phyloP scores from a whole-genome alignment of 148 eudicot genomes.

The Rheum nobile region DNA sequence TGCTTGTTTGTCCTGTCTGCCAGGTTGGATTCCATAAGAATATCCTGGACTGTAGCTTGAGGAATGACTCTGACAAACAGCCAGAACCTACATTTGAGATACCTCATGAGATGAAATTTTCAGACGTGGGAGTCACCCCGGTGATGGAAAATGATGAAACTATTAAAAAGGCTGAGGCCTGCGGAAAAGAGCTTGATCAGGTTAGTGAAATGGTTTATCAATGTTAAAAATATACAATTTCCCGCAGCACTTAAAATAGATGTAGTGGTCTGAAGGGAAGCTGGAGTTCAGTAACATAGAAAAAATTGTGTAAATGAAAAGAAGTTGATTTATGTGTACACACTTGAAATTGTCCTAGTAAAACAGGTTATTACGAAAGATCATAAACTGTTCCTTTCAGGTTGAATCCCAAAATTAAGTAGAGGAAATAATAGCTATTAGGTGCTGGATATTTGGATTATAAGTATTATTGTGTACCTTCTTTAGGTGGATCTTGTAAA shows the following conservation, averaged over 20 bases:
- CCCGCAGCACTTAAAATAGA: not conserved
- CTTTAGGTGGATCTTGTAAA: not conserved
- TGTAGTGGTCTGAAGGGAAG: not conserved
- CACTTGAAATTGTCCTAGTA: not conserved
- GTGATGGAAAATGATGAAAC: constrained; percentile 36
- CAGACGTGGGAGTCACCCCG: constrained; percentile 26
- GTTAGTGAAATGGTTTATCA: constrained; percentile 29
- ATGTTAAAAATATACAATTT: not conserved
- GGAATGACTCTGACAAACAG: constrained; percentile 10
- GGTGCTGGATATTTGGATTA: not conserved
- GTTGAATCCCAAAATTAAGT: not conserved
- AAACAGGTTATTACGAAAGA: not conserved
- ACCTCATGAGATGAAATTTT: constrained; percentile 24
- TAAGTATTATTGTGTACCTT: not conserved
- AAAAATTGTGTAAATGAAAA: not conserved
- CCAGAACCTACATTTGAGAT: constrained; percentile 18
- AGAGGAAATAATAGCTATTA: not conserved
- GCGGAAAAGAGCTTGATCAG: constrained; percentile 66
- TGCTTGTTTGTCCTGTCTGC: not conserved
- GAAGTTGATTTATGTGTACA: not conserved
- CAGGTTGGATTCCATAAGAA: constrained; percentile 32
- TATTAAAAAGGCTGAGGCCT: constrained; percentile 75
- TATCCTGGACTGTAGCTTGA: constrained; percentile 15
- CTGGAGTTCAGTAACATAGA: not conserved
- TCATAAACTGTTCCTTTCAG: not conserved